A percentile compares a stretch with the other conserved stretches of the same genome.
These are phyloP conservation scores for Ottelia alismoides DNA, from an alignment of 106 monocot species.

Conservation along the genomic window DNA sequence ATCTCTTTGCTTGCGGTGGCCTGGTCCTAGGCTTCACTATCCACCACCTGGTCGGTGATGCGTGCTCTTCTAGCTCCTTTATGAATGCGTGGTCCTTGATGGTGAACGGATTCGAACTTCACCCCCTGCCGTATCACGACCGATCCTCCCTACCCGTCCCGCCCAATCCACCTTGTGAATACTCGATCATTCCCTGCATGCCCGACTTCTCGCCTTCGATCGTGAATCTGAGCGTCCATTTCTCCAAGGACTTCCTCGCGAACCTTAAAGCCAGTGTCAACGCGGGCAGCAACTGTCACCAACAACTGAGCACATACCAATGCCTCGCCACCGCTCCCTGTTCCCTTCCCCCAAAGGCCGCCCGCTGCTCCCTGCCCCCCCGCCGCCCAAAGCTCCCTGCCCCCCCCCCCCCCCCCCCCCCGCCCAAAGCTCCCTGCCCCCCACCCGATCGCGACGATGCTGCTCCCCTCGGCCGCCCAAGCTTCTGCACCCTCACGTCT, in stretches of 20 bases:
- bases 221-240: background rate
- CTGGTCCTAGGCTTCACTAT: constrained; percentile 1
- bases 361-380: too few species aligned
- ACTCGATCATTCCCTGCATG: constrained; percentile 1
- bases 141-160: constrained; percentile 4
- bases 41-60: constrained; percentile 5
- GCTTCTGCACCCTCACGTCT: too few species aligned
- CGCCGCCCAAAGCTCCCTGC: too few species aligned
- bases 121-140: constrained; percentile 4
- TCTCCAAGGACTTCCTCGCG: background rate
- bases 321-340: background rate
- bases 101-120: background rate
- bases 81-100: background rate
- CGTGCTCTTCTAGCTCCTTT: background rate
- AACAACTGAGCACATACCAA: background rate
- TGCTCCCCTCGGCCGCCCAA: too few species aligned
- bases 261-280: background rate
- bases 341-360: too few species aligned
- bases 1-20: constrained; percentile 9
- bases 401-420: too few species aligned
- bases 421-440: too few species aligned
- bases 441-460: too few species aligned
- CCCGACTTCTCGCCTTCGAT: background rate
- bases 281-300: background rate
- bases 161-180: background rate